Evolutionary conservation across 306 rosid genomes (phyloP), one percentile per base, ranked within the genome.

Genomic region (Cucurbita argyrosperma): DNA sequence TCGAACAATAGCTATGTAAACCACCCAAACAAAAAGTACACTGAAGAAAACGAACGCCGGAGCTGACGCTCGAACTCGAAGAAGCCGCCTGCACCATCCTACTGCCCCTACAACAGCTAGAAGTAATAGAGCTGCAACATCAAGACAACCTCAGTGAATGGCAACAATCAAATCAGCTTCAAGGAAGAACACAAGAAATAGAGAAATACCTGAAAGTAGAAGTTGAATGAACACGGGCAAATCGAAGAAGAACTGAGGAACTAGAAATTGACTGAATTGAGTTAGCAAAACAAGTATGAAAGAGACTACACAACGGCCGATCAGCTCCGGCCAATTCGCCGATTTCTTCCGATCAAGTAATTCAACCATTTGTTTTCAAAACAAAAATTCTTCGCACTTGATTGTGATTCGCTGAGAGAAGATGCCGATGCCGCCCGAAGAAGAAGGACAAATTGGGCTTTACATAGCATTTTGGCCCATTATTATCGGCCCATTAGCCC

Each of bases 41-140:
- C 23, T 83, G 82, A 76, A 83, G 82, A 85, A 65, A 21, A 85
- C 87, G 60, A 83, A 76, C 66, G 89, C 89, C 6, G 87, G 78
- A 53, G 89, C 85, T 0, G 85, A 83, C 7, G 79, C 80, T 13
- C 30, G 61, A 12, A 76, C 65, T 70, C 81, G 77, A 15, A 85
- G 72, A 76, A 80, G 66, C 46, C 87, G 79, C 80, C 82, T 76
- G 78, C 58, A 63, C 77, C 81, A 54, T 58, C 85, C 69, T 5
- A 82, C 83, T 4, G 68, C 39, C 16, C 83, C 87, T 64, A 80
- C 15, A 54, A 80, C 75, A 11, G 55, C 58, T 43, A 85, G 75
- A 66, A 80, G 79, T 23, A 79, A n/a, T 55, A 83, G 54, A 60
- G 78, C 85, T 75, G 77, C 8, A 15, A 75, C 61, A 64, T 60